phyloP scores from a whole-genome alignment of 2,329 filamentous ascomycete genomes.

The Lasiodiplodia citricola region DNA sequence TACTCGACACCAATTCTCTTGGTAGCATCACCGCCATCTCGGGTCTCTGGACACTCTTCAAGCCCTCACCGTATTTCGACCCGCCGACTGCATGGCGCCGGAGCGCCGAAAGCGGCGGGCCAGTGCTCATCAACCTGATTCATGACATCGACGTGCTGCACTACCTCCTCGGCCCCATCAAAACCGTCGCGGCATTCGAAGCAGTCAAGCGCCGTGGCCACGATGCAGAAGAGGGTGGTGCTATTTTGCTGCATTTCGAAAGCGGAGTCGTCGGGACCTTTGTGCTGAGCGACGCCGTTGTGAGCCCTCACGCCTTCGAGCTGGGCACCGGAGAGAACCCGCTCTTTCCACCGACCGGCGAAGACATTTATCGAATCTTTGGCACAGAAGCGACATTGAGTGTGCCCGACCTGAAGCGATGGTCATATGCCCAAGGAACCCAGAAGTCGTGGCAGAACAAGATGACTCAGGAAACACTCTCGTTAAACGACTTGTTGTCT shows the following conservation, averaged over 20 bases:
- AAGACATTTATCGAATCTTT: conserved; percentile 62
- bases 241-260: conserved; percentile 58
- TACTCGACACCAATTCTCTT: conserved; percentile 46
- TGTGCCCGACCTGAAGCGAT: conserved; percentile 59
- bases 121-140: conserved; percentile 64
- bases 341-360: conserved; percentile 50
- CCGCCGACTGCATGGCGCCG: conserved; percentile 56
- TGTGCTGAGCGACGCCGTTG: conserved; percentile 58
- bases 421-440: conserved; percentile 49
- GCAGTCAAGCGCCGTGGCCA: conserved; percentile 52
- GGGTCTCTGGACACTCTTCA: conserved; percentile 60
- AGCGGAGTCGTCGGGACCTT: conserved; percentile 64
- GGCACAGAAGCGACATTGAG: conserved; percentile 58
- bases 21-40: conserved; percentile 59
- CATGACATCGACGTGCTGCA: conserved; percentile 66
- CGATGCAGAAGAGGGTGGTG: conserved; percentile 62
- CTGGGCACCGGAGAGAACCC: conserved; percentile 64
- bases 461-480: conserved; percentile 41
- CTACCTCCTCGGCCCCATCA: conserved; percentile 60
- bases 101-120: conserved; percentile 54
- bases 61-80: conserved; percentile 59
- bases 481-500: conserved; percentile 37
- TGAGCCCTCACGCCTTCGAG: conserved; percentile 62
- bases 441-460: conserved; percentile 46
- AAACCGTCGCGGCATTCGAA: conserved; percentile 57